Evolutionary conservation across 129 eudicot genomes (phyloP).

Genomic region (Flaveria ramosissima): DNA sequence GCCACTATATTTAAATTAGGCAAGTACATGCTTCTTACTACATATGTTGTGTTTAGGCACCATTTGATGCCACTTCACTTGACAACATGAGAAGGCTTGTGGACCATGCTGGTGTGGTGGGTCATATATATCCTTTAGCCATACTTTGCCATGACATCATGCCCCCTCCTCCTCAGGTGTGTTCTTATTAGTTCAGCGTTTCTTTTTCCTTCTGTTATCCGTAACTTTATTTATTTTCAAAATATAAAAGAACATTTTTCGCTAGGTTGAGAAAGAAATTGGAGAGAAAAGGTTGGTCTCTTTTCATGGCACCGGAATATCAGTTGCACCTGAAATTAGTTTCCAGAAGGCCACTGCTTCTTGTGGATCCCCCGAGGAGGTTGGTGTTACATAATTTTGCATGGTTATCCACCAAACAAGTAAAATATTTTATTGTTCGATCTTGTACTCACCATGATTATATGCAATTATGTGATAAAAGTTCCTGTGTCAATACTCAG

Average conservation of each 20-base stretch:
- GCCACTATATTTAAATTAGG: conserved; percentile 29
- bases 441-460: not conserved
- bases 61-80: conserved; percentile 81
- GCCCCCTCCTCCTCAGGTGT: conserved; percentile 97
- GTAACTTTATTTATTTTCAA: not conserved
- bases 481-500: not conserved
- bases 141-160: conserved; percentile 84
- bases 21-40: not conserved
- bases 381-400: conserved; percentile 30
- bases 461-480: not conserved
- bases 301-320: conserved; percentile 84
- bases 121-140: conserved; percentile 86
- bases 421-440: not conserved
- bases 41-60: conserved; percentile 56
- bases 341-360: conserved; percentile 51
- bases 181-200: conserved; percentile 23
- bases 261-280: conserved; percentile 93
- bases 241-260: not conserved
- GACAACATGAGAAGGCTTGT: conserved; percentile 95
- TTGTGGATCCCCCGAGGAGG: conserved; percentile 73
- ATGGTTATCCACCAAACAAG: not conserved
- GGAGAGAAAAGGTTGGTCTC: conserved; percentile 86
- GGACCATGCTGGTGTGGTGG: conserved; percentile 87
- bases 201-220: not conserved
- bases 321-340: conserved; percentile 63